phyloP scores from a whole-genome alignment of 179 eudicot species.

The Silene vulgaris region DNA sequence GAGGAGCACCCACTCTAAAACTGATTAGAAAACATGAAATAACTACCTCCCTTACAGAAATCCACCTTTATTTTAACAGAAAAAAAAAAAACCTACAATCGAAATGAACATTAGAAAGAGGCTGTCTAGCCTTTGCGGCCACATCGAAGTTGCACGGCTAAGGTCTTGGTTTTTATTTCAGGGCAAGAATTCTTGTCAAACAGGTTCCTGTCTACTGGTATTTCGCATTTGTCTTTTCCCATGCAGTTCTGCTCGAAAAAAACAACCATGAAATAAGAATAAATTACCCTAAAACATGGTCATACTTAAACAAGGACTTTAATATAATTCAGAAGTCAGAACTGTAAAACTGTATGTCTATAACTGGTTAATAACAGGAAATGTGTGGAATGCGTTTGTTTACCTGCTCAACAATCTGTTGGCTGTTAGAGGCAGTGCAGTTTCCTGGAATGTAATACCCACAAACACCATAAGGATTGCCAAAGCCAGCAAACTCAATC shows the following conservation, averaged over 20 bases:
- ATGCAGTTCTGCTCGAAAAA: constrained; percentile 42
- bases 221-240: constrained; percentile 51
- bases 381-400: neutral
- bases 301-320: too few relatives aligned
- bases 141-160: constrained; percentile 68
- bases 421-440: constrained; percentile 39
- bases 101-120: neutral
- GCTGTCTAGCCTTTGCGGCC: constrained; percentile 30
- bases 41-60: constrained; percentile 10
- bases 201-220: constrained; percentile 46
- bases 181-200: constrained; percentile 45
- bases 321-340: neutral
- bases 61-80: neutral
- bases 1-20: constrained; percentile 12
- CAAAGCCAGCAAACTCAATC: constrained; percentile 70
- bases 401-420: constrained; percentile 51
- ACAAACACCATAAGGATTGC: constrained; percentile 62
- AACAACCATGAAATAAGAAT: neutral
- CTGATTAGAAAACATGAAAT: constrained; percentile 9
- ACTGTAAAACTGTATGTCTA: neutral
- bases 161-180: constrained; percentile 31
- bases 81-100: neutral
- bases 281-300: neutral
- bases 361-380: neutral
- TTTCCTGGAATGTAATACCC: constrained; percentile 39